Evolutionary conservation across 2,329 filamentous ascomycete genomes (phyloP).

Genomic region (Fusarium pseudograminearum): DNA sequence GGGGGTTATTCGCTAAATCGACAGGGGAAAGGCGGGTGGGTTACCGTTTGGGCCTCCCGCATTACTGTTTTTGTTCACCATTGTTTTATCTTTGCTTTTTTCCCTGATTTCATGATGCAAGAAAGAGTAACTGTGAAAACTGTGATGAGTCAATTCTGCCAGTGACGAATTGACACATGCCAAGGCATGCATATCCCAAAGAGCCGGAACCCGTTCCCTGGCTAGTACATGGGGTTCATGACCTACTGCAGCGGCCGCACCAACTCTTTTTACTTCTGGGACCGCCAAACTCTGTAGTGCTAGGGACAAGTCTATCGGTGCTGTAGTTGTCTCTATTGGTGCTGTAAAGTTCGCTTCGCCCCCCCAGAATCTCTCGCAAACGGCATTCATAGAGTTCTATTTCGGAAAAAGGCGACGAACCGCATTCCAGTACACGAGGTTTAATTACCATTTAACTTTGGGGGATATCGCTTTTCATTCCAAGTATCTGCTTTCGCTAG

Average conservation of each 20-base stretch:
- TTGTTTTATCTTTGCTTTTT: constrained; percentile 11
- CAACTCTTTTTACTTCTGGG: constrained; percentile 28
- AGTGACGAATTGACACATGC: neutral
- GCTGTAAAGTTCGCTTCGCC: neutral
- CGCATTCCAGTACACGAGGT: constrained; percentile 19
- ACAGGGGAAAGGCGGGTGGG: neutral
- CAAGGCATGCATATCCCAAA: constrained; percentile 3
- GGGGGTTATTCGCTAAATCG: neutral
- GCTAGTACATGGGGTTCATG: too few relatives aligned
- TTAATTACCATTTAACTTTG: neutral
- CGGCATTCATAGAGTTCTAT: constrained; percentile 6
- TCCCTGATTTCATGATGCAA: neutral
- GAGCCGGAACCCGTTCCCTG: constrained; percentile 18
- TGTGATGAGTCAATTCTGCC: constrained; percentile 15
- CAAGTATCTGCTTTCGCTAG: neutral
- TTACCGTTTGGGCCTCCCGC: neutral
- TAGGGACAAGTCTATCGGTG: too few relatives aligned
- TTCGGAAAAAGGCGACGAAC: neutral
- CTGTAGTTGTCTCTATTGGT: neutral
- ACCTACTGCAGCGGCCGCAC: neutral
- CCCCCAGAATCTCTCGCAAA: constrained; percentile 24
- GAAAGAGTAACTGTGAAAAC: constrained; percentile 1
- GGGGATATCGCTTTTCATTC: constrained; percentile 1
- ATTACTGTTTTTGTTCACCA: neutral
- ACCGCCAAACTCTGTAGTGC: neutral